A percentile compares a stretch with the other conserved stretches of the same genome.
These are phyloP conservation scores for Paraconiothyrium brasiliense DNA, from an alignment of 2,329 filamentous ascomycete genomes.

Conservation along the genomic window DNA sequence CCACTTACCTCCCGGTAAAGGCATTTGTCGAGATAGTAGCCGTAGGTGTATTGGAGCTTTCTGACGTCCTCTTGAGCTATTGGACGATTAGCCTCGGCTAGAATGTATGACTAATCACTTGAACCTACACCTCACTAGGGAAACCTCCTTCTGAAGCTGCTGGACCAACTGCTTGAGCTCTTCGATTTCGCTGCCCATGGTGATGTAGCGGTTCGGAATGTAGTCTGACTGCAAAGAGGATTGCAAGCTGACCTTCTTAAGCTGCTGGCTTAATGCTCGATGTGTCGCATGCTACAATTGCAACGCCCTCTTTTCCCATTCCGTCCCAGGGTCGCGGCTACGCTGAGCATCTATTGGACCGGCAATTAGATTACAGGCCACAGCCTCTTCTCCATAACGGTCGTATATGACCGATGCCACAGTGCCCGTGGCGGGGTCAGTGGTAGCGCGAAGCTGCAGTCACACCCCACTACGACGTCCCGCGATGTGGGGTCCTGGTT, in stretches of 20 bases:
- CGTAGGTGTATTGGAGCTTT: conserved; percentile 67
- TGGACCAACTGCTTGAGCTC: conserved; percentile 39
- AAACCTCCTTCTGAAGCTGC: conserved; percentile 40
- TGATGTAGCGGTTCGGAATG: conserved; percentile 14
- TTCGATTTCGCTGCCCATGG: conserved; percentile 41
- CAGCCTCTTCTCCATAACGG: conserved; percentile 24
- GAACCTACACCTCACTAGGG: conserved; percentile 37
- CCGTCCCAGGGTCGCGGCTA: conserved; percentile 21
- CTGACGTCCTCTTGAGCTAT: conserved; percentile 64
- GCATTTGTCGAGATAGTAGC: conserved; percentile 68
- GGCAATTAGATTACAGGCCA: conserved; percentile 25
- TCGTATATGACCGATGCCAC: conserved; percentile 34
- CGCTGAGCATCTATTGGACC: conserved; percentile 20
- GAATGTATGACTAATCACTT: conserved; percentile 24
- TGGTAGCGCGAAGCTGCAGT: conserved; percentile 8
- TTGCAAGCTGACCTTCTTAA: conserved; percentile 26
- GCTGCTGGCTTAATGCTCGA: conserved; percentile 13
- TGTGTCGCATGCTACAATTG: conserved; percentile 15
- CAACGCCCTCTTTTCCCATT: conserved; percentile 20
- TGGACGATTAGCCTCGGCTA: conserved; percentile 21
- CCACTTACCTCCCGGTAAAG: conserved; percentile 62
- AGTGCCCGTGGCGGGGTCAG: conserved; percentile 23
- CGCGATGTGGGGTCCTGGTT: conserved; percentile 7
- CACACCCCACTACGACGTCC: conserved; percentile 8
- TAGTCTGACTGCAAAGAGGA: neutral